A percentile compares a stretch with the other conserved stretches of the same genome.
phyloP scores from a whole-genome alignment of 2,329 filamentous ascomycete species.

The Macroventuria anomochaeta region DNA sequence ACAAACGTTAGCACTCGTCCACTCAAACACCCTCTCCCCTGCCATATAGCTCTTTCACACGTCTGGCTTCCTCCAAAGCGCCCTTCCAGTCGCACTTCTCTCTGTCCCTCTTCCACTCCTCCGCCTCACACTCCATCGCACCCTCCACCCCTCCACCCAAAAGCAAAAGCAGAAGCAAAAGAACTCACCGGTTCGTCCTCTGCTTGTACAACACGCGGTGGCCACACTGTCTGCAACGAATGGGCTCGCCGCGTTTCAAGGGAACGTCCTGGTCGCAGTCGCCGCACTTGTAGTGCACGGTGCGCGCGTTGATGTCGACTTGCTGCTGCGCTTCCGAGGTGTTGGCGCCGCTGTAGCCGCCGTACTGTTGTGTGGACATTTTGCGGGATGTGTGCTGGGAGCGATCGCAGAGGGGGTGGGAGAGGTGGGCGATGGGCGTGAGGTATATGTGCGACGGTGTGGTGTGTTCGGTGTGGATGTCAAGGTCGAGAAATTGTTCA shows the following conservation, averaged over 20 bases:
- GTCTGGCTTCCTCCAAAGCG: no score
- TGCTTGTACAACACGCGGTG: constrained; percentile 98
- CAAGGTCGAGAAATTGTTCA: constrained; percentile 14
- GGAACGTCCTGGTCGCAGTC: constrained; percentile 82
- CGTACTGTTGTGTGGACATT: constrained; percentile 20
- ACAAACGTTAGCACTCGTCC: constrained; percentile 21
- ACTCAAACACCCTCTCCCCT: not conserved
- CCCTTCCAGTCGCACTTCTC: no score
- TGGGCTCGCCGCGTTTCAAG: constrained; percentile 78
- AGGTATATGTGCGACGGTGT: not conserved
- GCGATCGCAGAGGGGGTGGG: not conserved
- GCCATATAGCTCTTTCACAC: not conserved
- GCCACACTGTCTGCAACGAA: constrained; percentile 90
- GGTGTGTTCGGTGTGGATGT: not conserved
- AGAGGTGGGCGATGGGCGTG: not conserved
- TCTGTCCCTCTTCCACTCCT: not conserved
- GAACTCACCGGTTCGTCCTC: constrained; percentile 86
- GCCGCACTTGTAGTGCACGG: constrained; percentile 68
- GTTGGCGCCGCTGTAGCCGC: constrained; percentile 16
- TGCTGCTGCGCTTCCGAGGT: constrained; percentile 32
- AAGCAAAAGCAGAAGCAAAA: not conserved
- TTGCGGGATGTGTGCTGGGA: not conserved
- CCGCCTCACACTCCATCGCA: not conserved
- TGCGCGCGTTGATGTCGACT: constrained; percentile 52
- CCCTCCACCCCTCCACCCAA: not conserved